Percentiles rank a stretch among this genome's conserved stretches.
These are phyloP conservation scores for Rhodotorula taiwanensis DNA, from an alignment of 768 basidiomycete genomes.

Conservation along the genomic window DNA sequence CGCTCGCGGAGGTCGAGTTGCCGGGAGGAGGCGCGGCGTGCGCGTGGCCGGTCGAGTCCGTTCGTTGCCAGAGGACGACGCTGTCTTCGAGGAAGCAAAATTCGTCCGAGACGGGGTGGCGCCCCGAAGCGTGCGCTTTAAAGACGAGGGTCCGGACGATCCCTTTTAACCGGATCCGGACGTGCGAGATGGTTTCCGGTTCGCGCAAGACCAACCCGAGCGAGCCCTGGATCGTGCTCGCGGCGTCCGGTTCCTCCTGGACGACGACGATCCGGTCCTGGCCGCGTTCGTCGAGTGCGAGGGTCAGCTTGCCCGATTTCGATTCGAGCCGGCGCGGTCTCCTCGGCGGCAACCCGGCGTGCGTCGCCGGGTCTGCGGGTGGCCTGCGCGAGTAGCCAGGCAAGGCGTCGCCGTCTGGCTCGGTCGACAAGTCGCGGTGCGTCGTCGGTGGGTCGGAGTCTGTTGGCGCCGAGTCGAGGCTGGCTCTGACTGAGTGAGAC, in stretches of 20 bases:
- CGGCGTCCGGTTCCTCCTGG: conserved; percentile 15
- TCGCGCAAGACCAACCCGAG: conserved; percentile 1
- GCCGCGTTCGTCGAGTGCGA: conserved; percentile 16
- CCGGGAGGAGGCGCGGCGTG: not conserved
- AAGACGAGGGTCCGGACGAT: conserved; percentile 28
- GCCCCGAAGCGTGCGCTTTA: conserved; percentile 18
- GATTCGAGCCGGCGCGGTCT: conserved; percentile 10
- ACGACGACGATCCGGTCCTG: conserved; percentile 18
- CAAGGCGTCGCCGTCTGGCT: not conserved
- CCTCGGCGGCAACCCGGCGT: conserved; percentile 8
- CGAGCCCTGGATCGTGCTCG: not conserved
- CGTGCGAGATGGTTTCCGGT: conserved; percentile 20
- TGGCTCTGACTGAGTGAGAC: no score
- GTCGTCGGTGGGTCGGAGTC: no score
- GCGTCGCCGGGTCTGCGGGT: conserved; percentile 1
- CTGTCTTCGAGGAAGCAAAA: conserved; percentile 15
- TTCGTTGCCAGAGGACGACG: conserved; percentile 2
- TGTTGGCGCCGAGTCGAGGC: no score
- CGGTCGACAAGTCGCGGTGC: no score
- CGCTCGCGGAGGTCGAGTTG: conserved; percentile 1
- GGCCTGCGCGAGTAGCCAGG: conserved; percentile 5
- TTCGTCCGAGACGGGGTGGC: conserved; percentile 27
- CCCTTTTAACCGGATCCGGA: conserved; percentile 30
- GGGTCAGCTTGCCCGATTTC: conserved; percentile 18
- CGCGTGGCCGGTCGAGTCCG: not conserved